Evolutionary conservation across 352 stramenopile genomes (phyloP).

Genomic region (Pythium brassicae): DNA sequence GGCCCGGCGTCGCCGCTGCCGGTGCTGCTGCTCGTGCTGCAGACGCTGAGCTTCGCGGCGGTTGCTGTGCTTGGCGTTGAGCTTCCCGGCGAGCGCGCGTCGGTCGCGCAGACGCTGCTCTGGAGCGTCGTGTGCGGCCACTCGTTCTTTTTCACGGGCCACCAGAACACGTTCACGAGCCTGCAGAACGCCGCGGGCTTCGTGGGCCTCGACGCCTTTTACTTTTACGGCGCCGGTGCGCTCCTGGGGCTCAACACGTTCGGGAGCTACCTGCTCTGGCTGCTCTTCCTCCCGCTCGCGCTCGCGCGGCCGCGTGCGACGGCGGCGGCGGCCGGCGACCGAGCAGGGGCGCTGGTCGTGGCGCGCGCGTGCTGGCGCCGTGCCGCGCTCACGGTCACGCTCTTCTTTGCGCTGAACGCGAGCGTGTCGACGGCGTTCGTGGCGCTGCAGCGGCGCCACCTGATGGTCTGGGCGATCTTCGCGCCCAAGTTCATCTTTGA

Average conservation of each 20-base stretch:
- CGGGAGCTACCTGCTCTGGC: constrained; percentile 50
- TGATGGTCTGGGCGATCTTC: constrained; percentile 94
- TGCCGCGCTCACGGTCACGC: constrained; percentile 19
- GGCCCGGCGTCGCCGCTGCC: constrained; percentile 59
- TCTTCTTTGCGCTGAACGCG: constrained; percentile 53
- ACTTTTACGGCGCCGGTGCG: constrained; percentile 65
- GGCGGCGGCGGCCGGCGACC: not conserved
- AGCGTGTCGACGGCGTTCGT: constrained; percentile 82
- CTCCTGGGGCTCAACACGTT: constrained; percentile 89
- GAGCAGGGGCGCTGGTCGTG: not conserved
- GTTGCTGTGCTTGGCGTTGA: constrained; percentile 8
- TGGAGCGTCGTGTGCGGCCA: constrained; percentile 60
- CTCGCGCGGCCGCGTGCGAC: not conserved
- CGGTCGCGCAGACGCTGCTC: constrained; percentile 43
- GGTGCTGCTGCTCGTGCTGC: constrained; percentile 37
- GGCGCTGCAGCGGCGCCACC: constrained; percentile 76
- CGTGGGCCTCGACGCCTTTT: constrained; percentile 85
- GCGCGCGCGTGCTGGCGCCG: constrained; percentile 12
- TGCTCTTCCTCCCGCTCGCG: constrained; percentile 36
- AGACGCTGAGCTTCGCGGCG: constrained; percentile 40
- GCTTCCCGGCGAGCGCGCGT: not conserved
- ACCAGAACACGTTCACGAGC: constrained; percentile 88
- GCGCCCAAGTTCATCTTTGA: constrained; percentile 90
- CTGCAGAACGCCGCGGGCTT: constrained; percentile 89
- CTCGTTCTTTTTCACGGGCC: constrained; percentile 85